Evolutionary conservation across 2,329 filamentous ascomycete genomes (phyloP).

Genomic region (Curvularia eragrostidis): DNA sequence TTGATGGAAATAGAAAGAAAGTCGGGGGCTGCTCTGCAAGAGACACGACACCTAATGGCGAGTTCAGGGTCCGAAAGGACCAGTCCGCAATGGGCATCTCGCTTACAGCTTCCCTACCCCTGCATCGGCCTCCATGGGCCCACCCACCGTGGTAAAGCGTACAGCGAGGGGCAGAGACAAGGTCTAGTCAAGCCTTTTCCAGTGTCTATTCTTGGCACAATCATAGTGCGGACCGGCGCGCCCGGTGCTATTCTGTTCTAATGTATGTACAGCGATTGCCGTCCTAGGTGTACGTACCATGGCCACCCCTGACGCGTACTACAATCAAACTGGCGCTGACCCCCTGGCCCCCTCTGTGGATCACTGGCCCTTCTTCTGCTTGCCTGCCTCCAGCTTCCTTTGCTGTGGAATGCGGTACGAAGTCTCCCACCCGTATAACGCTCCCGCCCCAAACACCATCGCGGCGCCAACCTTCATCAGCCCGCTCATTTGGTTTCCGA

Average conservation of each 20-base stretch:
- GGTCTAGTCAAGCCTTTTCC: constrained; percentile 1
- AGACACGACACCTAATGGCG: constrained; percentile 35
- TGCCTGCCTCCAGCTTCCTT: constrained; percentile 37
- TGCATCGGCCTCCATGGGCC: constrained; percentile 19
- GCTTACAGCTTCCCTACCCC: constrained; percentile 13
- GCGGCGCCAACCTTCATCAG: constrained; percentile 82
- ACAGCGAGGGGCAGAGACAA: constrained; percentile 11
- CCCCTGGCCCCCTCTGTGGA: neutral
- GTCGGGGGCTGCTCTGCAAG: constrained; percentile 24
- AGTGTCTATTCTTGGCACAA: constrained; percentile 12
- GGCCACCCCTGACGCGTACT: neutral
- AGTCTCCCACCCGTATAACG: constrained; percentile 82
- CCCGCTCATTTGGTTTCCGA: constrained; percentile 80
- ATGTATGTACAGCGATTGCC: neutral
- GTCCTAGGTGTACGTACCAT: neutral
- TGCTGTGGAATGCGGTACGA: constrained; percentile 54
- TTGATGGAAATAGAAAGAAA: constrained; percentile 28
- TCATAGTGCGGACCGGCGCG: constrained; percentile 2
- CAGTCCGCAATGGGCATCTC: constrained; percentile 19
- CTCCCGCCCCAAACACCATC: constrained; percentile 90
- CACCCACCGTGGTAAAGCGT: constrained; percentile 8
- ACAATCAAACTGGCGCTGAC: neutral
- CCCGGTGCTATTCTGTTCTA: constrained; percentile 2
- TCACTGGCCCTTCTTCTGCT: constrained; percentile 39
- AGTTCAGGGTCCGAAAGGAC: constrained; percentile 22